Conservation (phyloP, 2,329 filamentous ascomycete genomes). For the Annulohypoxylon truncatum region DNA sequence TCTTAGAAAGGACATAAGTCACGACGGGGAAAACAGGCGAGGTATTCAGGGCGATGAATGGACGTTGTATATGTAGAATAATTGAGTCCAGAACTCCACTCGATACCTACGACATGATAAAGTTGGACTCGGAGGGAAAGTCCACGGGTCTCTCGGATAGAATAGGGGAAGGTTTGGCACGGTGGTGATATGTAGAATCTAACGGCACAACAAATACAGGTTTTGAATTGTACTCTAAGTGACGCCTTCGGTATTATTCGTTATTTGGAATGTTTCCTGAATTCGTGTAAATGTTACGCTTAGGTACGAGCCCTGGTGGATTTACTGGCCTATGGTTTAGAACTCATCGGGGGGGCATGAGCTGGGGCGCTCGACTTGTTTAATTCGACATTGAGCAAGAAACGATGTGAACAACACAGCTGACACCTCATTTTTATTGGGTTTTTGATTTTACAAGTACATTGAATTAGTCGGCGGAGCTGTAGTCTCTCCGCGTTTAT, state of each 20-base stretch:
- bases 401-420: background rate
- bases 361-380: background rate
- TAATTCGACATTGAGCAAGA: background rate
- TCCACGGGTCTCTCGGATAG: slow-evolving; percentile 24
- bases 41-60: slow-evolving; percentile 16
- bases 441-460: no score
- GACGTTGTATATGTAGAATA: slow-evolving; percentile 40
- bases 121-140: slow-evolving; percentile 19
- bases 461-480: background rate
- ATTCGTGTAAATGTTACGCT: no score
- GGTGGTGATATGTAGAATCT: slow-evolving; percentile 9
- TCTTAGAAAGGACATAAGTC: slow-evolving; percentile 14
- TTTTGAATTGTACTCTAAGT: slow-evolving; percentile 7
- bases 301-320: no score
- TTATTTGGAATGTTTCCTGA: no score
- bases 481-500: slow-evolving; percentile 6
- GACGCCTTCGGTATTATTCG: no score
- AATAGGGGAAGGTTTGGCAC: slow-evolving; percentile 5
- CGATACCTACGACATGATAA: slow-evolving; percentile 33
- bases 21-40: background rate
- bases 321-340: no score
- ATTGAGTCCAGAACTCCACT: slow-evolving; percentile 42
- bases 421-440: background rate
- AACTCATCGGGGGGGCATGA: no score
- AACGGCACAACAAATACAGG: slow-evolving; percentile 22